Conservation (phyloP, 2,329 filamentous ascomycete genomes). For the Colletotrichum viniferum region DNA sequence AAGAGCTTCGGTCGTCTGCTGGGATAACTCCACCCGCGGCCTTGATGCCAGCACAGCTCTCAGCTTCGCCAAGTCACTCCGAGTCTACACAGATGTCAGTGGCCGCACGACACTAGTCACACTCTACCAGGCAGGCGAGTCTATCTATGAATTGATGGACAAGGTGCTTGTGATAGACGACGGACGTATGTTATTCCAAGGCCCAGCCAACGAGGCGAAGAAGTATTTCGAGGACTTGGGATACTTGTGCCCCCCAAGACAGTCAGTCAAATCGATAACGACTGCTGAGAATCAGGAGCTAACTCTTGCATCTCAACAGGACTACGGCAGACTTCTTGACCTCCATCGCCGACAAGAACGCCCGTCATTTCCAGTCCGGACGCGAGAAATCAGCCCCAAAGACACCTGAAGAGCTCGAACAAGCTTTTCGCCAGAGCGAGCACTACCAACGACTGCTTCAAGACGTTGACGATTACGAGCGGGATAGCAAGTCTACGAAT, state of each 20-base stretch:
- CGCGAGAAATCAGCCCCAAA: conserved; percentile 65
- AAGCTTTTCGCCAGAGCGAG: conserved; percentile 61
- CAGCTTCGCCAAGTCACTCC: conserved; percentile 74
- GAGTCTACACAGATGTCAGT: conserved; percentile 77
- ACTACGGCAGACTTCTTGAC: conserved; percentile 72
- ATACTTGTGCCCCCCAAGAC: conserved; percentile 54
- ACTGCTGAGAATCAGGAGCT: conserved; percentile 42
- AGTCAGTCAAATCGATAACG: conserved; percentile 51
- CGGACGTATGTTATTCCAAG: conserved; percentile 78
- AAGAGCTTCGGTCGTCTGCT: conserved; percentile 74
- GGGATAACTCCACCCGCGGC: conserved; percentile 84
- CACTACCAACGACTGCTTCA: conserved; percentile 59
- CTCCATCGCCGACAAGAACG: conserved; percentile 69
- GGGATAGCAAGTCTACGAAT: conserved; percentile 37
- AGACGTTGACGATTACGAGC: conserved; percentile 54
- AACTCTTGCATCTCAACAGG: conserved; percentile 42
- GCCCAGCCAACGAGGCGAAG: conserved; percentile 69
- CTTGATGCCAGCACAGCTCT: conserved; percentile 80
- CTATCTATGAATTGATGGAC: conserved; percentile 65
- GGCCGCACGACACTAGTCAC: conserved; percentile 58
- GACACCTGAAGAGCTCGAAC: conserved; percentile 65
- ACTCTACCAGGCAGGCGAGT: conserved; percentile 48
- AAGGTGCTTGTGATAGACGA: conserved; percentile 80
- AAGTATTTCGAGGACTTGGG: conserved; percentile 78
- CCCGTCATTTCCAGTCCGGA: conserved; percentile 65